Percentiles rank a stretch among this genome's conserved stretches.
Conservation (phyloP, 768 basidiomycete species). For the Suillus luteus region DNA sequence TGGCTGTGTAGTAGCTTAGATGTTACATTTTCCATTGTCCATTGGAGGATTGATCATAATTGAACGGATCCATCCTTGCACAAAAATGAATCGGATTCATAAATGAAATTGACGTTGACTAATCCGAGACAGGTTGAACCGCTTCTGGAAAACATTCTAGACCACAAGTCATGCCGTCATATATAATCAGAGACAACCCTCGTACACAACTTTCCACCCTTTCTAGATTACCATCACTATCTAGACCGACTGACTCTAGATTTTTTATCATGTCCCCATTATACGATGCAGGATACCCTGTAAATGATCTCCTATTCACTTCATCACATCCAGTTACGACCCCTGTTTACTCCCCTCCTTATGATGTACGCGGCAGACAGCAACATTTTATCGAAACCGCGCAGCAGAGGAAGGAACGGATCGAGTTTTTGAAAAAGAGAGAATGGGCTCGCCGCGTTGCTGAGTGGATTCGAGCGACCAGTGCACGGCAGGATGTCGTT, state of each 20-base stretch:
- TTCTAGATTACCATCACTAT: slow-evolving; percentile 5
- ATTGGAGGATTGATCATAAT: not conserved
- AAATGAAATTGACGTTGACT: slow-evolving; percentile 15
- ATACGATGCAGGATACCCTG: slow-evolving; percentile 5
- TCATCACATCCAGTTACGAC: slow-evolving; percentile 24
- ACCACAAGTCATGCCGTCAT: slow-evolving; percentile 9
- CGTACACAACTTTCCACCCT: slow-evolving; percentile 16
- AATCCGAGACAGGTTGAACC: slow-evolving; percentile 12
- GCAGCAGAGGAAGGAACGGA: slow-evolving; percentile 50
- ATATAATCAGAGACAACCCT: slow-evolving; percentile 13
- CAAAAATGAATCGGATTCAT: slow-evolving; percentile 4
- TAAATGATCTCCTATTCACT: slow-evolving; percentile 7
- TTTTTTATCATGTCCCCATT: not conserved
- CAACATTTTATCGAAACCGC: slow-evolving; percentile 45
- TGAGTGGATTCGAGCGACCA: slow-evolving; percentile 39
- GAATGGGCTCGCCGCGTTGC: slow-evolving; percentile 45
- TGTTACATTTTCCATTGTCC: not conserved
- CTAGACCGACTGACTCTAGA: not conserved
- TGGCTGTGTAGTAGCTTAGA: not conserved
- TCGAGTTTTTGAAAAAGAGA: slow-evolving; percentile 51
- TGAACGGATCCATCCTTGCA: not conserved
- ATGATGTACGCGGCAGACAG: slow-evolving; percentile 48
- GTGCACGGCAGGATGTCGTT: slow-evolving; percentile 29
- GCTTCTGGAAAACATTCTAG: slow-evolving; percentile 14
- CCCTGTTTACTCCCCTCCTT: slow-evolving; percentile 31